Base-by-base conservation (phyloP, 331 rosid species). In the Dryas integrifolia region DNA sequence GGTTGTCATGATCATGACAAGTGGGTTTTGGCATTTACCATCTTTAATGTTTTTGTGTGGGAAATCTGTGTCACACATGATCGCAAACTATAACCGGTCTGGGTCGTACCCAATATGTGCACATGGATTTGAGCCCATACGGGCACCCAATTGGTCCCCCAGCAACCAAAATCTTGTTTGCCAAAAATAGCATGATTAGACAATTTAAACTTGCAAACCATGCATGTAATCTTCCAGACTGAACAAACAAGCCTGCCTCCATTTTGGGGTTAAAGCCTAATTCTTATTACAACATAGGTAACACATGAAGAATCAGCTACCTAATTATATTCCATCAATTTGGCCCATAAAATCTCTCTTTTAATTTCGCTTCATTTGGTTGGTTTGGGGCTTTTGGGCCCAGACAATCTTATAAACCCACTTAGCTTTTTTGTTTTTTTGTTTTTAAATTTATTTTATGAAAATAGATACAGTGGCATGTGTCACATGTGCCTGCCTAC, bases 101-200 rank as follows among this genome's bases (percentile, higher is more conserved):
- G 75, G 52, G 69, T 76, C 44, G 88, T 77, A 79, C 85, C 30
- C 45, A 47, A 53, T 67, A 59, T 72, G 59, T 53, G 85, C 92
- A 87, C 90, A 87, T 87, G 90, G 78, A 81, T 47, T 49, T 75
- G 66, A 69, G 41, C 30, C 72, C 52, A 3, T 15, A 72, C 35
- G 77, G 63, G 72, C 61, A 12, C 24, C 73, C 55, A 21, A 64
- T 82, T 82, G 87, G 96, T 78, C 90, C 96, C 88, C 24, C 7
- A 18, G 3, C n/a, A 10, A 40, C 38, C 9, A 43, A 77, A 76
- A 78, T 71, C 72, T 78, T 48, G 83, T 43, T 41, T 57, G 51
- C 75, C 77, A 78, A 70, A 75, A 79, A 69, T 44, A 61, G 70
- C 73, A 77, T 75, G 92, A 84, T 79, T 83, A 81, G 86, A 79